Evolutionary conservation across 2,329 filamentous ascomycete species (phyloP), one percentile per base, ranked within the genome.

Genomic region (Aspergillus sp.): DNA sequence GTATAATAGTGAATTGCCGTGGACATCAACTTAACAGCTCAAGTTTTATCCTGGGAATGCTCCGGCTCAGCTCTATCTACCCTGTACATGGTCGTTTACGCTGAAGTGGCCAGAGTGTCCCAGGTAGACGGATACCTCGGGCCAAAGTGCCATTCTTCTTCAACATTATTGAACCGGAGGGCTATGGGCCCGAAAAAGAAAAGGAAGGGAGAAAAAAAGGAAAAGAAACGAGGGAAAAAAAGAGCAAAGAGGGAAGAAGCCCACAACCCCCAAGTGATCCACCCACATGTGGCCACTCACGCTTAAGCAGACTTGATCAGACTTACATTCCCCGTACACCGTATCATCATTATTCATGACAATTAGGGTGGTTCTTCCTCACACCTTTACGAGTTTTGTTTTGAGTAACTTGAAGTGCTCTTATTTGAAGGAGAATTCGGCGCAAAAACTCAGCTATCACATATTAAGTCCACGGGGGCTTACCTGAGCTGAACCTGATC

Each of bases 301-400:
- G 39, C 39, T 55, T 28, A 28, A 55, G 43, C 53, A 28, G 23
- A 45, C 52, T 43, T 45, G 38, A 41, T 41, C 52, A 43, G 10
- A 52, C 17, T 43, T 49, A 55, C 43, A 55, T 55, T 55, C 53
- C 25, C 53, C 39, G 41, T 55, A 55, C 53, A 38, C 53, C 53
- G 53, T 55, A 55, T 39, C 30, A 45, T 32, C 19, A 36, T 36
- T 25, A 32, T 21, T 15, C 39, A 47, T 19, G 47, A 50, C 25
- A 23, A 28, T 50, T 50, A 28, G 47, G 47, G 15, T 32, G 25
- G 17, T 50, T 50, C 47, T 50, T 32, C 25, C 47, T 50, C 23
- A 19, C 25, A 49, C 45, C 17, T 28, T 50, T 7, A 32, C 30
- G 23, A 9, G 28, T 32, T 50, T 17, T 32, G n/a, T n/a, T 17